These are phyloP conservation scores for Tricholomella constricta DNA, from an alignment of 768 basidiomycete species.

Conservation along the genomic window DNA sequence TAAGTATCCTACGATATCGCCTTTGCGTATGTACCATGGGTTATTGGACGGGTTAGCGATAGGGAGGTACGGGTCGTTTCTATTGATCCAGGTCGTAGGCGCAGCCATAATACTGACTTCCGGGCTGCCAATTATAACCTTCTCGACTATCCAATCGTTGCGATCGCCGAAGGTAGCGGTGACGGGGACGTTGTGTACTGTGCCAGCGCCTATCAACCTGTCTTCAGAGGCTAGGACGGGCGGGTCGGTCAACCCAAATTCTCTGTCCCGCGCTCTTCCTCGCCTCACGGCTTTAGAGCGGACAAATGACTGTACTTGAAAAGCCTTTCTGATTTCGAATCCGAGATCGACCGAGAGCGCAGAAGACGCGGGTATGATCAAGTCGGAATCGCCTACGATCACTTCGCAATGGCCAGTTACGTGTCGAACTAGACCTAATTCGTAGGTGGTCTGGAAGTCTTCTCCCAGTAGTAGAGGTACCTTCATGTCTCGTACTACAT, in stretches of 20 bases:
- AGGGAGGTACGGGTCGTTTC: slow-evolving; percentile 1
- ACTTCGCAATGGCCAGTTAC: slow-evolving; percentile 11
- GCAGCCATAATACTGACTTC: not conserved
- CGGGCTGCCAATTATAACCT: slow-evolving; percentile 8
- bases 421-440: not conserved
- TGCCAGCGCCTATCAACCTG: not conserved
- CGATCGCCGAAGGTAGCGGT: slow-evolving; percentile 5
- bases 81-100: slow-evolving; percentile 12
- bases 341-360: slow-evolving; percentile 14
- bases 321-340: slow-evolving; percentile 18
- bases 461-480: slow-evolving; percentile 32
- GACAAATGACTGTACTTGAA: slow-evolving; percentile 4
- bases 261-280: not conserved
- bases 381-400: not conserved
- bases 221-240: not conserved
- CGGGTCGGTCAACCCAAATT: not conserved
- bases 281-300: not conserved
- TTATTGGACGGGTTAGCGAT: slow-evolving; percentile 7
- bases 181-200: slow-evolving; percentile 10
- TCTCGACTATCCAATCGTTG: slow-evolving; percentile 19
- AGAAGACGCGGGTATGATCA: slow-evolving; percentile 7
- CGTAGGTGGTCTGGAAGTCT: slow-evolving; percentile 34
- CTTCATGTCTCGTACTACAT: slow-evolving; percentile 30
- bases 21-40: slow-evolving; percentile 7
- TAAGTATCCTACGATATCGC: slow-evolving; percentile 14